phyloP scores from a whole-genome alignment of 176 grass and related monocot species.

The Miscanthus lutarioriparius region DNA sequence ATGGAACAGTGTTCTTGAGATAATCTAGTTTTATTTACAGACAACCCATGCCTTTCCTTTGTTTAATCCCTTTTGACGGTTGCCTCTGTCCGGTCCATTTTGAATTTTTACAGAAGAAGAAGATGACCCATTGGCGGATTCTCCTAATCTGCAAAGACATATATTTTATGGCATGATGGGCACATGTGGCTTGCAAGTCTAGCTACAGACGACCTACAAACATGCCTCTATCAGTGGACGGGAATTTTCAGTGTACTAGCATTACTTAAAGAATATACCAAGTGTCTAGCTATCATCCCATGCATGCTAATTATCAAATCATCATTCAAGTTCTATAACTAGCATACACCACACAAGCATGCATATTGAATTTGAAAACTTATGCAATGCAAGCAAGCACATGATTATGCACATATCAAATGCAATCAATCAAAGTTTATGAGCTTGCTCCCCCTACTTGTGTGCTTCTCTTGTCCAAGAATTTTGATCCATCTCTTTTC shows the following conservation, averaged over 20 bases:
- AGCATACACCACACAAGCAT: too few species aligned
- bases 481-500: too few species aligned
- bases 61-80: background rate
- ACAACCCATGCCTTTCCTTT: background rate
- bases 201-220: conserved; percentile 19
- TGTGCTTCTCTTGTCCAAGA: too few species aligned
- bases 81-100: conserved; percentile 16
- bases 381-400: too few species aligned
- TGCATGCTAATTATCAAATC: too few species aligned
- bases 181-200: conserved; percentile 45
- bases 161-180: conserved; percentile 42
- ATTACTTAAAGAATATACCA: too few species aligned
- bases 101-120: conserved; percentile 13
- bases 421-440: too few species aligned
- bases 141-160: background rate
- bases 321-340: too few species aligned
- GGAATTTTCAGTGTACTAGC: conserved; percentile 44
- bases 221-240: conserved; percentile 35
- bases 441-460: too few species aligned
- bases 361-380: too few species aligned
- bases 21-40: background rate
- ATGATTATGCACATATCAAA: too few species aligned
- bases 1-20: background rate
- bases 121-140: background rate
- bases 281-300: too few species aligned